Percentiles rank a stretch among this genome's conserved stretches.
These are phyloP conservation scores for Aspergillus felis DNA, from an alignment of 2,329 filamentous ascomycete species.

Conservation along the genomic window DNA sequence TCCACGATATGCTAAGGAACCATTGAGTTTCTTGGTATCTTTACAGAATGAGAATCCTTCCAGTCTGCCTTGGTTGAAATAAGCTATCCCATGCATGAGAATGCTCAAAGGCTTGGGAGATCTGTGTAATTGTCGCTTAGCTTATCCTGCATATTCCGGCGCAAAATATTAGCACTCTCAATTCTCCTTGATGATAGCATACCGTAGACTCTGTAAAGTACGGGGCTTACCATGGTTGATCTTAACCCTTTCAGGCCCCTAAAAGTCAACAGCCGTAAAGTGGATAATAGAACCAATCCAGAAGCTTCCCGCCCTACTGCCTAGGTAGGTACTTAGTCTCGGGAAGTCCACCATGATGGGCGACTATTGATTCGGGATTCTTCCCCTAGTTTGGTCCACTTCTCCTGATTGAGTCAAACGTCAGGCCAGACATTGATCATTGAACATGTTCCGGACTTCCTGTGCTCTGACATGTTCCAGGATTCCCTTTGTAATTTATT, in stretches of 20 bases:
- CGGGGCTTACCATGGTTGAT: not conserved
- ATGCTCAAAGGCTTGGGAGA: not conserved
- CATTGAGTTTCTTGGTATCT: not conserved
- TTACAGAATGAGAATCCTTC: not conserved
- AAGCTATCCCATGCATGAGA: not conserved
- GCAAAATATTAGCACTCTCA: not conserved
- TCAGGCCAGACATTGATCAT: slow-evolving; percentile 4
- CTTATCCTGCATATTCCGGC: not conserved
- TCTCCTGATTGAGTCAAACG: slow-evolving; percentile 14
- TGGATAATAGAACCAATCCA: slow-evolving; percentile 12
- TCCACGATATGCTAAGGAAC: not conserved
- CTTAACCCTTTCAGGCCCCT: not conserved
- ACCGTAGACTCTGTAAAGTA: not conserved
- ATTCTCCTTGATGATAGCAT: not conserved
- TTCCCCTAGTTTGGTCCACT: slow-evolving; percentile 8
- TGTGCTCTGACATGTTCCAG: not conserved
- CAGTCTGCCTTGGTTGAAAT: not conserved
- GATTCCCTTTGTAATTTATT: not conserved
- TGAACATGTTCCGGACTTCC: not conserved
- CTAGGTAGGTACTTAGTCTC: slow-evolving; percentile 8
- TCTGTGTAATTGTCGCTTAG: not conserved
- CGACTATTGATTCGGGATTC: slow-evolving; percentile 12
- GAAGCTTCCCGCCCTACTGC: slow-evolving; percentile 8
- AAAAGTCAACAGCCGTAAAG: not conserved
- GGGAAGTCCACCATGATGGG: slow-evolving; percentile 10